Evolutionary conservation across 805 yeast genomes (phyloP), one percentile per base, ranked within the genome.

Genomic region (Crinitomyces ghanaensis): DNA sequence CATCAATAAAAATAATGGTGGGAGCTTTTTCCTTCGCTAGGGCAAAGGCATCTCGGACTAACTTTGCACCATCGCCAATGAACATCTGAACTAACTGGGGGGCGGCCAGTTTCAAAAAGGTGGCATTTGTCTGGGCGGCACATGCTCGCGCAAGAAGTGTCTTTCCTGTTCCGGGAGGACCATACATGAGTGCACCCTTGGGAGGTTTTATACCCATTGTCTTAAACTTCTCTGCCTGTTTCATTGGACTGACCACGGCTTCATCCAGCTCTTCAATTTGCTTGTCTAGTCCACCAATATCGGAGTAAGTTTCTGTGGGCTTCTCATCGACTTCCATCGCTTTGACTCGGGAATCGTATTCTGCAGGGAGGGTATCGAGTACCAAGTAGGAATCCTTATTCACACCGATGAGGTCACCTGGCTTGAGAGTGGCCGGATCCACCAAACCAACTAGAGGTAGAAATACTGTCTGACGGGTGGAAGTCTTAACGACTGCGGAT

Each of bases 301-400:
- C 98, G 1, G 93, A 77, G 54, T 91, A 91, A 7, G 95, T 84
- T 57, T 91, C 98, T 2, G 94, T 80, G 39, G 99, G 99, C 54
- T 88, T 86, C 62, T 91, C 98, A 56, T 91, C 99, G 33, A 91
- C 98, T 59, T 91, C 98, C 99, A 91, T 83, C 8, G 97, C 97
- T 62, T 91, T 91, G 33, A 91, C 99, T 49, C 98, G 72, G 35
- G 93, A 80, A 58, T 91, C 99, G 54, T 91, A 91, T 60, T 91
- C 98, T 2, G 95, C 85, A 7, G 98, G 98, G 44, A 91, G 66
- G 5, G 93, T 85, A 60, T 91, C 98, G 48, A 91, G 68, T 34
- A 91, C 80, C 45, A 91, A 68, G 54, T 86, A 91, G 5, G 95
- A 82, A 56, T 91, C 99, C 61, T 91, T 91, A 59, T 91, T 91